phyloP scores from a whole-genome alignment of 371 early-diverging fungal genomes.

The Mortierella sp. region DNA sequence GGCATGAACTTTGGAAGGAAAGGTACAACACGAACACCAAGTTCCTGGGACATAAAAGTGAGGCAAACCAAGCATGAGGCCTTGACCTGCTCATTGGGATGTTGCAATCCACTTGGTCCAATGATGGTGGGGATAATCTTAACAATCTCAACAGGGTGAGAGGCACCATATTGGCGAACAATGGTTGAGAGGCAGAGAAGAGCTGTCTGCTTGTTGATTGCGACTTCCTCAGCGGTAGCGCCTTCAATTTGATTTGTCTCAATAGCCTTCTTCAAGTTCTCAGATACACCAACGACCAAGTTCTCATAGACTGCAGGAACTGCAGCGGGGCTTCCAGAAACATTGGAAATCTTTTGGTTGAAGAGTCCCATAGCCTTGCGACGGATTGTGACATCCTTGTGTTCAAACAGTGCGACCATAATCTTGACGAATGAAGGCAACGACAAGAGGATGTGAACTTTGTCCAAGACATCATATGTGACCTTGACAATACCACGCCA shows the following conservation, averaged over 20 bases:
- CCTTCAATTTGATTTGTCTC: slow-evolving; percentile 62
- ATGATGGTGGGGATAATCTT: slow-evolving; percentile 71
- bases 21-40: slow-evolving; percentile 88
- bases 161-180: slow-evolving; percentile 73
- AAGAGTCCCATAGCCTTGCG: slow-evolving; percentile 87
- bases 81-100: slow-evolving; percentile 70
- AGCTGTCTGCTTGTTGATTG: slow-evolving; percentile 84
- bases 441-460: slow-evolving; percentile 82
- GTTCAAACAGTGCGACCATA: slow-evolving; percentile 73
- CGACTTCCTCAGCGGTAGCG: slow-evolving; percentile 61
- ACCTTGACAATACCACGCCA: slow-evolving; percentile 74
- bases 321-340: slow-evolving; percentile 58
- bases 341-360: slow-evolving; percentile 72
- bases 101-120: slow-evolving; percentile 66
- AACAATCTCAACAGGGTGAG: slow-evolving; percentile 73
- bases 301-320: slow-evolving; percentile 36
- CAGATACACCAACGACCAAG: slow-evolving; percentile 52
- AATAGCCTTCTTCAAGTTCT: slow-evolving; percentile 46
- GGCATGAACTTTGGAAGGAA: slow-evolving; percentile 90
- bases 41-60: slow-evolving; percentile 78
- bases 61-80: slow-evolving; percentile 82
- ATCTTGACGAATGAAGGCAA: slow-evolving; percentile 81
- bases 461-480: slow-evolving; percentile 80
- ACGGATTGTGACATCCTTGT: slow-evolving; percentile 77
- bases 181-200: slow-evolving; percentile 84